A percentile compares a stretch with the other conserved stretches of the same genome.
phyloP scores from a whole-genome alignment of 805 yeast genomes.

The Starmerella bacillaris region DNA sequence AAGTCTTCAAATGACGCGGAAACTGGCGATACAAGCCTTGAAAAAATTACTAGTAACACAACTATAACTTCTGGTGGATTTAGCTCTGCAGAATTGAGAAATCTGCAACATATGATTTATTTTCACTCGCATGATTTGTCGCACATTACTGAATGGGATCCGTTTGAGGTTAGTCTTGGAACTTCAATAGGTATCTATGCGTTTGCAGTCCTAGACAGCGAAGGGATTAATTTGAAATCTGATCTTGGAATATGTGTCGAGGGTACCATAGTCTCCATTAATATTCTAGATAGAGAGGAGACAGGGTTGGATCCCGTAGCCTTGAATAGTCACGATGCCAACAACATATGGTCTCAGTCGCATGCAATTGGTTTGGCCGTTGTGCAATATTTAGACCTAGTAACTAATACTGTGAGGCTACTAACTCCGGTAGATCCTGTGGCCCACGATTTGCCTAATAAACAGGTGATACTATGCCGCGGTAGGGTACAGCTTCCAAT shows the following conservation, averaged over 20 bases:
- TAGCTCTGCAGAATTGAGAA: slow-evolving; percentile 16
- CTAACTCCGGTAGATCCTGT: slow-evolving; percentile 30
- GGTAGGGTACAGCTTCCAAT: slow-evolving; percentile 36
- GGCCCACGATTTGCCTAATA: slow-evolving; percentile 1
- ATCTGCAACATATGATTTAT: slow-evolving; percentile 19
- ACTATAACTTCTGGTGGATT: slow-evolving; percentile 21
- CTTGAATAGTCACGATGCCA: slow-evolving; percentile 1
- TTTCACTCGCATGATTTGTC: slow-evolving; percentile 17
- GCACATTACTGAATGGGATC: slow-evolving; percentile 22
- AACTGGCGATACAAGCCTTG: too few species aligned
- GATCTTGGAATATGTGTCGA: slow-evolving; percentile 19
- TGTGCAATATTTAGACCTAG: slow-evolving; percentile 44
- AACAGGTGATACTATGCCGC: slow-evolving; percentile 5
- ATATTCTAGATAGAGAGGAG: neutral
- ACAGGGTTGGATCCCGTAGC: slow-evolving; percentile 2
- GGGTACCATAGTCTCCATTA: slow-evolving; percentile 23
- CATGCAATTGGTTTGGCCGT: slow-evolving; percentile 37
- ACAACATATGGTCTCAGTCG: slow-evolving; percentile 9
- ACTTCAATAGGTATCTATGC: slow-evolving; percentile 13
- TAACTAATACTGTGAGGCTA: slow-evolving; percentile 30
- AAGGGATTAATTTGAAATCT: slow-evolving; percentile 14
- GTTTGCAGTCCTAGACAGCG: slow-evolving; percentile 14
- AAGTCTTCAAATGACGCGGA: too few species aligned
- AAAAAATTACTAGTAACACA: slow-evolving; percentile 10
- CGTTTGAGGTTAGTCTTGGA: slow-evolving; percentile 18